Evolutionary conservation across 2,329 filamentous ascomycete genomes (phyloP).

Genomic region (Fusarium haematococcum): DNA sequence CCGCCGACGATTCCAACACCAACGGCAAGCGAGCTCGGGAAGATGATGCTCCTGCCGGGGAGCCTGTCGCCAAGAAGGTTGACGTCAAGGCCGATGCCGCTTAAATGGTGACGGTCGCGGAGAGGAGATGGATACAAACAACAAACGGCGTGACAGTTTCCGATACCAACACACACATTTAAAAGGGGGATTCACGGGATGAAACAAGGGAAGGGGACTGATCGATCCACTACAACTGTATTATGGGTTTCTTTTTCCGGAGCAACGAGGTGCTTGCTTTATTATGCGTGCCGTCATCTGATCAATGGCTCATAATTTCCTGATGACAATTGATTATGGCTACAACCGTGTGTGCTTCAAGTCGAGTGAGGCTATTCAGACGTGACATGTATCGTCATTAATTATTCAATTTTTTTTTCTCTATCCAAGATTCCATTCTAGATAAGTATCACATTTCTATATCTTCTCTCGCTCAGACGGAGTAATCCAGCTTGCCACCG

Average conservation of each 20-base stretch:
- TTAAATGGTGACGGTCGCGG: background rate
- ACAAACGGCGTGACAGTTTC: conserved; percentile 8
- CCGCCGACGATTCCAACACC: conserved; percentile 50
- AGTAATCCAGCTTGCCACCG: conserved; percentile 64
- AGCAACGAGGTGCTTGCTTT: conserved; percentile 33
- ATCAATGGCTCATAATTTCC: conserved; percentile 26
- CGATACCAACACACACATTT: conserved; percentile 36
- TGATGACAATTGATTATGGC: conserved; percentile 28
- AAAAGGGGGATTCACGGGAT: conserved; percentile 18
- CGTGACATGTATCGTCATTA: background rate
- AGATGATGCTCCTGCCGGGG: conserved; percentile 57
- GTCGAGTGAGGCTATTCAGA: conserved; percentile 1
- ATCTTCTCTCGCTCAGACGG: conserved; percentile 27
- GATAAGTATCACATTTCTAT: background rate
- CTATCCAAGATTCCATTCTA: conserved; percentile 1
- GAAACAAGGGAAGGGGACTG: conserved; percentile 3
- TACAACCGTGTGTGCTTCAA: background rate
- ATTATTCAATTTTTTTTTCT: conserved; percentile 8
- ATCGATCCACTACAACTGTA: conserved; percentile 36
- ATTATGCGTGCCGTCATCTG: conserved; percentile 27
- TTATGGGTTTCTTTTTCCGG: conserved; percentile 38
- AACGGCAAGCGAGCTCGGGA: conserved; percentile 69
- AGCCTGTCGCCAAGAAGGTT: conserved; percentile 71
- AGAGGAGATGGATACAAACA: conserved; percentile 6
- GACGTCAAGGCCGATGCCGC: conserved; percentile 60